phyloP scores from a whole-genome alignment of 345 rosid genomes.

The Populus euphratica region DNA sequence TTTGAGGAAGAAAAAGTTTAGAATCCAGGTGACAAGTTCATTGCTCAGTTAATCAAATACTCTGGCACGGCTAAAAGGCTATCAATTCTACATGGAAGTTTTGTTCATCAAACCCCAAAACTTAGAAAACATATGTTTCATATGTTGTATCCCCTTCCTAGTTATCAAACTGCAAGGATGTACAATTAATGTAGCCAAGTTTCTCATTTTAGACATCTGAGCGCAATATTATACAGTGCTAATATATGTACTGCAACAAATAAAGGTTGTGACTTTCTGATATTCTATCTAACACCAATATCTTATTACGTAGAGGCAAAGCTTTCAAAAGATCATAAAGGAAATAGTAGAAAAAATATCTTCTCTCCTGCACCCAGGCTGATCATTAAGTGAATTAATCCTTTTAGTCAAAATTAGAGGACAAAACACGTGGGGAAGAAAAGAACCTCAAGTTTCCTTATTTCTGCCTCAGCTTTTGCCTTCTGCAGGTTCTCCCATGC shows the following conservation, averaged over 20 bases:
- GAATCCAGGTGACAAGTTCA: background rate
- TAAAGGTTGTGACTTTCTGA: background rate
- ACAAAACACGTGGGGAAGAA: slow-evolving; percentile 16
- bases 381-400: slow-evolving; percentile 3
- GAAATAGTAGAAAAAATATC: background rate
- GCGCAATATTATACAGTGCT: background rate
- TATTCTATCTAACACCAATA: background rate
- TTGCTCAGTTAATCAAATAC: background rate
- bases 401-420: background rate
- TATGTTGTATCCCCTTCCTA: background rate
- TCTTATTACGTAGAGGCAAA: background rate
- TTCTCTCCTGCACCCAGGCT: background rate
- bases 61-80: background rate
- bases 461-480: slow-evolving; percentile 95
- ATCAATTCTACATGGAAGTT: background rate
- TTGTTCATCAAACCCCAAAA: background rate
- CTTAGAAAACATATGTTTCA: background rate
- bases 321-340: background rate
- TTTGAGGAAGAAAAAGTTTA: background rate
- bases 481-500: slow-evolving; percentile 99
- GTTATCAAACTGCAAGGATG: background rate
- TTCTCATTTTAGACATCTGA: background rate
- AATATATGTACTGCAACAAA: background rate
- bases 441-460: slow-evolving; percentile 86
- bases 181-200: background rate